Evolutionary conservation across 2,329 filamentous ascomycete genomes (phyloP), one percentile per base, ranked within the genome.

Genomic region (Colletotrichum caudatum): DNA sequence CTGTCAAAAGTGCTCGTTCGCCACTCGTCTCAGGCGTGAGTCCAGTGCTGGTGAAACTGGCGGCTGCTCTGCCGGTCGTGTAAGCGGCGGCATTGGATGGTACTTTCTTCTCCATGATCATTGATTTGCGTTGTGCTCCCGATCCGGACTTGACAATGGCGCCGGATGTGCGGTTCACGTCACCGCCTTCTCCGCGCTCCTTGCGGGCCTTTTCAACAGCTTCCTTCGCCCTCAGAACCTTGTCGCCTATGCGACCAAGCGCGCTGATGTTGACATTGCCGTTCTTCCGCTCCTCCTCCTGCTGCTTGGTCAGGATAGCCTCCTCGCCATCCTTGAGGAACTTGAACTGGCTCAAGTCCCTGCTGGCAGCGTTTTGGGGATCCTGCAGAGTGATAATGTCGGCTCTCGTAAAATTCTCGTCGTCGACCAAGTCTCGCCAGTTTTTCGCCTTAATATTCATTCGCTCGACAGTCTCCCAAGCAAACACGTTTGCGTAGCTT

Each of bases 381-480:
- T 99, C 96, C 80, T 99, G 97, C 12, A 99, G 84, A 0, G 94
- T 98, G 78, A 99, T 97, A 72, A 99, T 95, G 81, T 99, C 96
- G 76, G 93, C 93, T 73, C 96, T 89, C 39, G 89, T 89, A 77
- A 99, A 99, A 71, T 94, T 92, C 73, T 91, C 88, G 76, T 99
- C 95, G 77, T 93, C 94, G 11, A 98, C 88, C 54, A 99, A 83
- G 82, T 99, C 96, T 75, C 87, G 89, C 96, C 96, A 99, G 84
- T 97, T 92, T 88, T 98, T 98, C 61, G 94, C 88, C 84, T 98
- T 98, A 82, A 99, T 92, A 81, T 99, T 99, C 84, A 99, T 89
- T 76, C 93, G 89, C 82, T 98, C 94, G 48, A 99, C 90, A 1
- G 97, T 99, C 78, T 99, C 97, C 89, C 92, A 98, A 1, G 95